Evolutionary conservation across 257 asterid species (phyloP), one percentile per base, ranked within the genome.

Genomic region (Datura wrightii): DNA sequence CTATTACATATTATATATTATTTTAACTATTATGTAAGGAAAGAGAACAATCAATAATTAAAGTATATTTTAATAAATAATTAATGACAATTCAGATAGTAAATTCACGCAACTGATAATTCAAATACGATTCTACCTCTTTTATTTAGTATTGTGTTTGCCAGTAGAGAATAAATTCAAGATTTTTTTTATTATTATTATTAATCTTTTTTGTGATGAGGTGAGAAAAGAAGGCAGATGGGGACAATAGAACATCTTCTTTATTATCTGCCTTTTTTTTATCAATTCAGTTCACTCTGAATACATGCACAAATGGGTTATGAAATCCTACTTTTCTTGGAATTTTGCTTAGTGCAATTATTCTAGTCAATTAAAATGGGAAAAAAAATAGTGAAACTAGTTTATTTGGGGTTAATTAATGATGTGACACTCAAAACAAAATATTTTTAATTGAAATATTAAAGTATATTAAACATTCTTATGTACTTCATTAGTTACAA

Each of bases 81-180:
- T 24, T 24, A 24, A 24, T 24, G 31, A 24, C 1, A 24, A 24
- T 24, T 24, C 1, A 0, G 31, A 24, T 24, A 24, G 31, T 24
- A 24, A 24, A 24, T 1, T 24, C 31, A 24, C 1, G 31, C 31
- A 24, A 24, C 31, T 24, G 31, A 24, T 24, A 0, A 24, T 24
- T 24, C 31, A 24, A 24, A 24, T 24, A 24, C 1, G 1, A 24
- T 24, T 24, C 31, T 24, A 24, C 31, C 31, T 82, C 31, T 24
- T 24, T 24, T 24, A 24, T 24, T 86, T 84, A 79, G 65, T 83
- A 85, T 83, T 82, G 48, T 91, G 94, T 90, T 89, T 85, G 88
- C 91, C 92, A 92, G 91, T 90, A 89, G 60, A 39, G 85, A 79
- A 83, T 72, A 83, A 31, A 66, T n/a, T n/a, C 37, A 58, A 65